These are phyloP conservation scores for Globisporangium radiosum DNA, from an alignment of 352 stramenopile species.

Conservation along the genomic window DNA sequence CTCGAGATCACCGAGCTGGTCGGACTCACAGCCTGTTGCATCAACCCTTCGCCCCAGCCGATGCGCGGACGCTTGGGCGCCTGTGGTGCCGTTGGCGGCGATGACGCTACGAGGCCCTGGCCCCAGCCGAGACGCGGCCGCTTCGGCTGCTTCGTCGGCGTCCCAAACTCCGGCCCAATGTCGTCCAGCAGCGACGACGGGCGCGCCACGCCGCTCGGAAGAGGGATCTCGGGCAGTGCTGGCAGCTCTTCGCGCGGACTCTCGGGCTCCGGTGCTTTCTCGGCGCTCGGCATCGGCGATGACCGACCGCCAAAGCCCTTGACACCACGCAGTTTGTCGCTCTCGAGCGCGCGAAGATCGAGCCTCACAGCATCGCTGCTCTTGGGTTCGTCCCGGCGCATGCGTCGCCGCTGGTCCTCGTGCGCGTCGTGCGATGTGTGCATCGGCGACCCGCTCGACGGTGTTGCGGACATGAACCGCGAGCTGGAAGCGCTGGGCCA, in stretches of 20 bases:
- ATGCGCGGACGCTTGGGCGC: conserved; percentile 62
- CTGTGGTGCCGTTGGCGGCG: conserved; percentile 32
- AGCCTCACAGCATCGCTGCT: background rate
- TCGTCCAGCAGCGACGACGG: conserved; percentile 8
- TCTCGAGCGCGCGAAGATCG: conserved; percentile 3
- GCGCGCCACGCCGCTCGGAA: conserved; percentile 15
- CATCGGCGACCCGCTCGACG: conserved; percentile 5
- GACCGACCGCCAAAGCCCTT: conserved; percentile 1
- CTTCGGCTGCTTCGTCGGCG: conserved; percentile 46
- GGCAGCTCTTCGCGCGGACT: conserved; percentile 45
- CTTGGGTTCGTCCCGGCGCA: conserved; percentile 1
- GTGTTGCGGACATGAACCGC: background rate
- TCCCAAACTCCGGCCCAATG: conserved; percentile 19
- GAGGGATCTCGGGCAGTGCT: conserved; percentile 58
- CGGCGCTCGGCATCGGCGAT: conserved; percentile 2
- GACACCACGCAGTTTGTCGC: conserved; percentile 1
- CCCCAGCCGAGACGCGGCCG: conserved; percentile 74
- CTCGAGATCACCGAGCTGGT: conserved; percentile 13
- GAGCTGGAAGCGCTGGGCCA: conserved; percentile 3
- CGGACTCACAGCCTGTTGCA: conserved; percentile 22
- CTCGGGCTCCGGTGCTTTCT: background rate
- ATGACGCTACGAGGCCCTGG: conserved; percentile 69
- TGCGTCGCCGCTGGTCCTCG: conserved; percentile 4
- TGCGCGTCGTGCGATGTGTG: conserved; percentile 7
- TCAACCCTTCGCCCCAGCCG: conserved; percentile 75